Conservation (phyloP, 2,329 filamentous ascomycete species). For the Aspergillus oerlinghausenensis region DNA sequence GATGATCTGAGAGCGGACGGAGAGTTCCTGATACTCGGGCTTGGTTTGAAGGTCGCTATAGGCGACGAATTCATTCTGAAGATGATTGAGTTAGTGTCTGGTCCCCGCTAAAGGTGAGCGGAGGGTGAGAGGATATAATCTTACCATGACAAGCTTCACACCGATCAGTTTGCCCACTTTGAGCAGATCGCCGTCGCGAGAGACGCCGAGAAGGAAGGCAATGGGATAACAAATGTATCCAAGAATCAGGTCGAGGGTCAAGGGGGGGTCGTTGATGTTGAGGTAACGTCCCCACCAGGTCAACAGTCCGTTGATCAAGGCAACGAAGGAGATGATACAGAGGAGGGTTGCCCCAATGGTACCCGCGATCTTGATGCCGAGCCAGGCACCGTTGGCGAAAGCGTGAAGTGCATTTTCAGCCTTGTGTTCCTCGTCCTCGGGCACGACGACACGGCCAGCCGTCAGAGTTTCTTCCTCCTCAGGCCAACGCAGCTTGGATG, state of each 20-base stretch:
- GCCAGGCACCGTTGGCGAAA: conserved; percentile 78
- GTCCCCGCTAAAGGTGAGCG: conserved; percentile 1
- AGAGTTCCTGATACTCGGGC: conserved; percentile 54
- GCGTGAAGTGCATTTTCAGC: conserved; percentile 80
- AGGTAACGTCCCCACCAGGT: conserved; percentile 81
- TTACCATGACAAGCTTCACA: conserved; percentile 71
- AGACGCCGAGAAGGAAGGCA: conserved; percentile 76
- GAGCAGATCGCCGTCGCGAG: conserved; percentile 58
- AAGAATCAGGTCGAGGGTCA: conserved; percentile 71
- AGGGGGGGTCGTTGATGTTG: conserved; percentile 63
- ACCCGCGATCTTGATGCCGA: conserved; percentile 79
- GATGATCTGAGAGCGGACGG: conserved; percentile 69
- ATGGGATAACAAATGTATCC: conserved; percentile 75
- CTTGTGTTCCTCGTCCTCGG: conserved; percentile 66
- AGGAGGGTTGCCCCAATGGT: conserved; percentile 78
- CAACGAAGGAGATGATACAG: conserved; percentile 75
- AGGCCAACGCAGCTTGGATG: conserved; percentile 84
- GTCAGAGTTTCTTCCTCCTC: conserved; percentile 84
- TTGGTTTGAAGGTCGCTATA: conserved; percentile 55
- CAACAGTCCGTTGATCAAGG: conserved; percentile 68
- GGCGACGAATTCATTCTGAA: conserved; percentile 71
- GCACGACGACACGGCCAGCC: conserved; percentile 72
- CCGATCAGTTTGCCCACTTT: conserved; percentile 76
- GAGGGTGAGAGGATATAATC: conserved; percentile 20
- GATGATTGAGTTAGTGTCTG: neutral